Evolutionary conservation across 1,284 basidiomycete species (phyloP), one percentile per base, ranked within the genome.

Genomic region (Pseudozyma sp.): DNA sequence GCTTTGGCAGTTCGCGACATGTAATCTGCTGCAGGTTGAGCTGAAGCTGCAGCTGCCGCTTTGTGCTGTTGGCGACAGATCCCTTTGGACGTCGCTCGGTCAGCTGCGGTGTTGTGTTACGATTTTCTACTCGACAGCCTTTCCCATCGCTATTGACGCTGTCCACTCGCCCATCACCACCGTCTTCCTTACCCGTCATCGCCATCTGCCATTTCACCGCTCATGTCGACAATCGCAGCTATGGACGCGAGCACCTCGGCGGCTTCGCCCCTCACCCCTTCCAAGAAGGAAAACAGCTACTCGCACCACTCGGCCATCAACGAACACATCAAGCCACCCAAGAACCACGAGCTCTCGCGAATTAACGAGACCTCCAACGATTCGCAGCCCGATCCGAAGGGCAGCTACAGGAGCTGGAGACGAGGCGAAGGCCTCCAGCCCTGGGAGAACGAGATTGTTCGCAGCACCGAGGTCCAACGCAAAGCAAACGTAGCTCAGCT

Each of bases 401-500:
- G 71, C 13, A 79, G 81, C 34, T 80, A 73, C 63, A 62, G 72
- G 33, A 80, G 75, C 56, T 75, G 75, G 73, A 77, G 78, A 8
- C 58, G 71, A 6, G 71, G 68, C 16, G 81, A 83, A 33, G 74
- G 77, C 14, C 68, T 84, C 17, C 77, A 80, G 64, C 73, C 77
- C 2, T 81, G 81, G 78, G 82, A 84, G 47, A 73, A 64, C 54
- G 81, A 83, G 19, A 67, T 81, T 29, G 68, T 80, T 9, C 68
- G 77, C 48, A 68, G 59, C 57, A 79, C 72, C 17, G 81, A 81
- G 39, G 81, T 81, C 24, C 69, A 79, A 54, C 75, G 82, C 44
- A 84, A 84, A 49, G 82, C 82, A 47, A 81, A 81, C 46, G 77
- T 84, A 30, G 82, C 82, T 0, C 82, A 84, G 58, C 78, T 84